phyloP scores from a whole-genome alignment of 441 rosid genomes.

The Viola pubescens region DNA sequence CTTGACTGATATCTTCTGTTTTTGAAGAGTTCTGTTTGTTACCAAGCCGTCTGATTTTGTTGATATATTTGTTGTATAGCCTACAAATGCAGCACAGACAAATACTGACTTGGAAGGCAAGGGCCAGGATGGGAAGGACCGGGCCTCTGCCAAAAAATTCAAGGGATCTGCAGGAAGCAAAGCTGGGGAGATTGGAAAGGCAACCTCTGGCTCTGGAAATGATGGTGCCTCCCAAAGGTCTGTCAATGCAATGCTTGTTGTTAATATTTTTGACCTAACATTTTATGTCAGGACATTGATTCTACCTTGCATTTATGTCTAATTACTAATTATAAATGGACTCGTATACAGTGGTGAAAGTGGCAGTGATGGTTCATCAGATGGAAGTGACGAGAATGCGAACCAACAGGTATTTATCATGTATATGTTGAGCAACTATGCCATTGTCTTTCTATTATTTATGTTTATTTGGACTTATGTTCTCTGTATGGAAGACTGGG shows the following conservation, averaged over 20 bases:
- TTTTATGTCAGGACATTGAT: too few species aligned
- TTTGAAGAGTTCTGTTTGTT: not conserved
- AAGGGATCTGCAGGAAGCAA: conserved; percentile 54
- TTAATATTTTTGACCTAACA: not conserved
- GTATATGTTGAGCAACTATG: too few species aligned
- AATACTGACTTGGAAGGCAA: conserved; percentile 47
- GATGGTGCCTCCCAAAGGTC: conserved; percentile 88
- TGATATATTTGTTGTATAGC: conserved; percentile 29
- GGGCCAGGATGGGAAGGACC: conserved; percentile 44
- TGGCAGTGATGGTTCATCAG: conserved; percentile 92
- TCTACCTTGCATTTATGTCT: too few species aligned
- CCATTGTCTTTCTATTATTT: too few species aligned
- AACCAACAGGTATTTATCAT: conserved; percentile 55
- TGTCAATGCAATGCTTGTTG: conserved; percentile 7
- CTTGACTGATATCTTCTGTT: not conserved
- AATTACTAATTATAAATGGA: too few species aligned
- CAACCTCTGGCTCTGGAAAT: conserved; percentile 83
- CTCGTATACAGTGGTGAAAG: conserved; percentile 61
- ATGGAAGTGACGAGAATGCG: conserved; percentile 66
- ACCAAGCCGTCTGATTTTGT: not conserved
- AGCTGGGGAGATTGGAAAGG: conserved; percentile 49
- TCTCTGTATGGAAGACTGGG: not conserved
- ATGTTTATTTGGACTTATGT: too few species aligned
- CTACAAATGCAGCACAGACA: conserved; percentile 41
- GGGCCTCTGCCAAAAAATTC: conserved; percentile 51